Evolutionary conservation across 2,329 filamentous ascomycete species (phyloP).

Genomic region (Colletotrichum tabaci): DNA sequence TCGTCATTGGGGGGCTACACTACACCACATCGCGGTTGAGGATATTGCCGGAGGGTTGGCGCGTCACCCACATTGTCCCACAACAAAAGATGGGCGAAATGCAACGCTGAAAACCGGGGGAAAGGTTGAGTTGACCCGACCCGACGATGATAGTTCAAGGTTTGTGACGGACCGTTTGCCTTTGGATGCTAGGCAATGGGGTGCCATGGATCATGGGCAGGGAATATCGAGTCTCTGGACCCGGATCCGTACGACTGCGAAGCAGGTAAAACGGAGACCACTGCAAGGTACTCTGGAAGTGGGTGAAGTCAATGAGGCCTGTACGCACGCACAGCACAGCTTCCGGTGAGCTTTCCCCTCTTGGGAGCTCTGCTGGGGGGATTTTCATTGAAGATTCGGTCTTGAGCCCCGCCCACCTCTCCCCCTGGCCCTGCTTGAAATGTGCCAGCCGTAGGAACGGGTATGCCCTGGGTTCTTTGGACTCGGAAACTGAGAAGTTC

Average conservation of each 20-base stretch:
- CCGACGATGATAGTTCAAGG: constrained; percentile 8
- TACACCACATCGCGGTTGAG: constrained; percentile 8
- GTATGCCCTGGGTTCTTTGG: not conserved
- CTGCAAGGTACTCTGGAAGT: constrained; percentile 4
- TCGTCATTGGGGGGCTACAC: not conserved
- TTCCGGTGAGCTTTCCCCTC: constrained; percentile 19
- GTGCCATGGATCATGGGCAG: not conserved
- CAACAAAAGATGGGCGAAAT: constrained; percentile 23
- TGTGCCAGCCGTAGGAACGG: not conserved
- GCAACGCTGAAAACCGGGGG: constrained; percentile 20
- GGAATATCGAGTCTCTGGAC: constrained; percentile 7
- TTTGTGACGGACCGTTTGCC: constrained; percentile 7
- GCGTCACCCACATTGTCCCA: constrained; percentile 36
- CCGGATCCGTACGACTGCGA: not conserved
- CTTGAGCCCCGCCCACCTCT: not conserved
- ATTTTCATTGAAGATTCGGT: not conserved
- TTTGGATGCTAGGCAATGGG: constrained; percentile 5
- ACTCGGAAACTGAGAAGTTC: not conserved
- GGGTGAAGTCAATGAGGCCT: constrained; percentile 1
- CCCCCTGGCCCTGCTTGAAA: not conserved
- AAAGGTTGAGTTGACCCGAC: constrained; percentile 20
- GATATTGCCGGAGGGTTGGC: constrained; percentile 39
- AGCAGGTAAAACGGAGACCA: constrained; percentile 5
- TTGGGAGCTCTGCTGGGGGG: constrained; percentile 18
- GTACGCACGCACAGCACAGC: not conserved